Evolutionary conservation across 225 moss, liverwort and hornwort genomes (phyloP), one percentile per base, ranked within the genome.

Genomic region (Physcomitrium patens): DNA sequence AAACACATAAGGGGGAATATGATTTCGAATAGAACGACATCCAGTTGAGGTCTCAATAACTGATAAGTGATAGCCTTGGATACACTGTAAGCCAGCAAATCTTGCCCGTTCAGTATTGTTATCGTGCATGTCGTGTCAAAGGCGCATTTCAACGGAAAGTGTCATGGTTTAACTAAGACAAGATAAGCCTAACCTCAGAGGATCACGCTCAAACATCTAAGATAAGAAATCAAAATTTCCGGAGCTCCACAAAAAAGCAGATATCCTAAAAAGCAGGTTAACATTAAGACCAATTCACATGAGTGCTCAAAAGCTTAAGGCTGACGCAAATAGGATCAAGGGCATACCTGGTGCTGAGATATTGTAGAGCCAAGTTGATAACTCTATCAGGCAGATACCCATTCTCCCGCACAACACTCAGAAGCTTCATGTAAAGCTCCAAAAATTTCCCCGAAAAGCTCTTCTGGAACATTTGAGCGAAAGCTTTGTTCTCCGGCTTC

Each of bases 381-480:
- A 99, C 99, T 80, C 99, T 84, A 72, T 99, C 99, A 41, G 99
- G 99, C 18, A 99, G 82, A 73, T 99, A 99, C 24, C 99, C 99
- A 75, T 93, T 93, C 70, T 99, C 90, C 18, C 99, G 95, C 70
- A 95, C 90, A 65, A 92, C 88, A 62, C 93, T 83, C 42, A 99
- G 81, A 62, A 99, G 95, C 75, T 91, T 86, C 99, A 99, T 93
- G 69, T 95, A 95, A 49, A 95, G 95, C 59, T 91, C 91, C 85
- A 99, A 73, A 80, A 99, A 95, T 71, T 88, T 95, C 42, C 99
- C 99, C 41, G 99, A 93, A 68, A 95, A 99, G 59, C 95, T 93
- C 82, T 93, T 95, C 70, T 99, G 99, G 71, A 99, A 99, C 99
- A 99, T 99, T 76, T 91, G 99, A 19, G 99, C 99, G 82, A 99